These are phyloP conservation scores for Daldinia bambusicola DNA, from an alignment of 495 filamentous ascomycete genomes.

Conservation along the genomic window DNA sequence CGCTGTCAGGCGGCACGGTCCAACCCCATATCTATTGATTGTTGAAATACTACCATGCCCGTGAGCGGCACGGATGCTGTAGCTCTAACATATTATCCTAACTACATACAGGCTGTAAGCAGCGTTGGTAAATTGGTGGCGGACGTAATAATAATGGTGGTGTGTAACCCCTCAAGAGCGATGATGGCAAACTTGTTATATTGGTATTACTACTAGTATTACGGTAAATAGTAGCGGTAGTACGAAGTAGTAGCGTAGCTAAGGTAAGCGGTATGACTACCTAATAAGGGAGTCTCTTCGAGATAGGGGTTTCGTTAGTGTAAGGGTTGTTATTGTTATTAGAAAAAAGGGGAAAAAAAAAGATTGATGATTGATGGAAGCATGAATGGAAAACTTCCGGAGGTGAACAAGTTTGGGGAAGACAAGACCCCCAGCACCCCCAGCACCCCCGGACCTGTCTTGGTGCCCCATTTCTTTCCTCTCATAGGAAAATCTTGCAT, in stretches of 20 bases:
- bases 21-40: constrained; percentile 4
- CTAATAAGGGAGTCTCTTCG: background rate
- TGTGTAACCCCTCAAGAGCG: background rate
- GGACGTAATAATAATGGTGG: background rate
- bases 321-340: constrained; percentile 9
- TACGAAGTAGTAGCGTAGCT: background rate
- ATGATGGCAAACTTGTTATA: constrained; percentile 8
- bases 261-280: background rate
- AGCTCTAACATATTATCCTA: background rate
- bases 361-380: constrained; percentile 23
- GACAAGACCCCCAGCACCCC: constrained; percentile 19
- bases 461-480: constrained; percentile 17
- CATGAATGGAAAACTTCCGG: constrained; percentile 26
- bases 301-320: background rate
- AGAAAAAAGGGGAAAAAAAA: too few species aligned
- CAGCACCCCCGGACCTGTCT: constrained; percentile 1
- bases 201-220: constrained; percentile 3
- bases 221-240: background rate
- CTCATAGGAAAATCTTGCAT: constrained; percentile 17
- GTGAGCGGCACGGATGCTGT: constrained; percentile 27
- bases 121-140: background rate
- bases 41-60: constrained; percentile 20
- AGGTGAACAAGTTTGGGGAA: constrained; percentile 13
- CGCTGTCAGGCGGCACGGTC: background rate
- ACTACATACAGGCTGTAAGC: constrained; percentile 24